Base-by-base conservation (phyloP, 257 asterid species). In the Coffea eugenioides region DNA sequence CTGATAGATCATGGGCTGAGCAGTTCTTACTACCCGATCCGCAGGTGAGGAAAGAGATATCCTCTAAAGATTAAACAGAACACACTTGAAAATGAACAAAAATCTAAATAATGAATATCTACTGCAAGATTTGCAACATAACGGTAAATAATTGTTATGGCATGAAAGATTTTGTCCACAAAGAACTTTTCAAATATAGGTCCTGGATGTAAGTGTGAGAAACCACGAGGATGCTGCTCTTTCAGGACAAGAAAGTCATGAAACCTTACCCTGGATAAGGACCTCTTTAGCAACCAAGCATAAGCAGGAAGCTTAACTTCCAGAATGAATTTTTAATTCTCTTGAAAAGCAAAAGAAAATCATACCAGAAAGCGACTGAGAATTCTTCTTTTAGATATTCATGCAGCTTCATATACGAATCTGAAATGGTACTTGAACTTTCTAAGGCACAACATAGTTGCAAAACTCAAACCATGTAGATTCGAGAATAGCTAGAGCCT, bases 381-480 rank as follows among this genome's bases (percentile, higher is more conserved):
- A 57, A 79, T 31, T 16, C 64, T 18, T 59, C 56, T 41, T 67
- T 66, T 41, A 13, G 52, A 65, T 62, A 25, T 64, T 76, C 34
- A 46, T 34, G 52, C 70, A 57, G 71, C 36, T 57, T 69, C 21
- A 7, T 27, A 74, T 27, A 34, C 20, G 68, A 74, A 34, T 18
- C 77, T 39, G 43, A 5, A 57, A 25, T n/a, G 64, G 82, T 57
- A n/a, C 73, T 57, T 59, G 51, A 59, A 46, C 12, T 59, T 41
- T 57, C 43, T 54, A 59, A 70, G 15, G 71, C 34, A 71, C 1
- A 71, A n/a, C 13, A 51, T 4, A 5, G 69, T 20, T 64, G 48
- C 34, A 77, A 79, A 71, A 73, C 67, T 74, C 74, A 81, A 48
- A 73, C 66, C 69, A 62, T 34, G 69, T 45, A 82, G 56, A 69